Base-by-base conservation (phyloP, 305 asterid species). In the Petunia hybrid region DNA sequence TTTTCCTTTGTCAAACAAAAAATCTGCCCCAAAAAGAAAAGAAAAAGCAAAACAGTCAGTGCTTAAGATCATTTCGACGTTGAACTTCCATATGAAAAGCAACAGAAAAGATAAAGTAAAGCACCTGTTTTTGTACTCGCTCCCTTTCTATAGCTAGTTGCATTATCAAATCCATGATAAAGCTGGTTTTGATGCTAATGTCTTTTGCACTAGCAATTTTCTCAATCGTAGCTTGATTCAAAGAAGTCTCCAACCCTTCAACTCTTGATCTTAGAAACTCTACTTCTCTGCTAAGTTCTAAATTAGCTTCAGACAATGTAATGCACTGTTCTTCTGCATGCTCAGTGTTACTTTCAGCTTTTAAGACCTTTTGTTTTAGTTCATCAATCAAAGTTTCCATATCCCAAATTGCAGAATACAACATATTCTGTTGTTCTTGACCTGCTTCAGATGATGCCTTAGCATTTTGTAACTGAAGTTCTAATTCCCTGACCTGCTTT, bases 381-480 rank as follows among this genome's bases (percentile, higher is more conserved):
- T 95, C 99, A 79, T 95, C 99, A 13, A 94, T 92, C 8, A 94
- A 82, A 16, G 94, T 94, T 84, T 95, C 99, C 99, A 95, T 94
- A 85, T 95, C 99, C 97, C 97, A 95, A 68, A 95, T 94, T 51
- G 99, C 98, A 59, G 94, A 67, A 79, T 94, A 95, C 57, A 95
- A 46, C 97, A 88, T 89, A 83, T 87, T 91, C 85, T 91, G 97
- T 84, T 95, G 98, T 67, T 95, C 98, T 84, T 88, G 98, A 84
- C 96, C 86, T 61, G 97, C 93, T 86, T 91, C 98, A 4, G 99
- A 91, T 31, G 94, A 89, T 1, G 93, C 92, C 88, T 84, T 91
- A 53, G 94, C 78, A 60, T 94, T 89, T 77, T 92, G 97, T 59
- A 94, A 87, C 51, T 90, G 94, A 63, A 88, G 63, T 80, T 94